Base-by-base conservation (phyloP, 1,284 basidiomycete genomes). In the Cutaneotrichosporon cavernicola region DNA sequence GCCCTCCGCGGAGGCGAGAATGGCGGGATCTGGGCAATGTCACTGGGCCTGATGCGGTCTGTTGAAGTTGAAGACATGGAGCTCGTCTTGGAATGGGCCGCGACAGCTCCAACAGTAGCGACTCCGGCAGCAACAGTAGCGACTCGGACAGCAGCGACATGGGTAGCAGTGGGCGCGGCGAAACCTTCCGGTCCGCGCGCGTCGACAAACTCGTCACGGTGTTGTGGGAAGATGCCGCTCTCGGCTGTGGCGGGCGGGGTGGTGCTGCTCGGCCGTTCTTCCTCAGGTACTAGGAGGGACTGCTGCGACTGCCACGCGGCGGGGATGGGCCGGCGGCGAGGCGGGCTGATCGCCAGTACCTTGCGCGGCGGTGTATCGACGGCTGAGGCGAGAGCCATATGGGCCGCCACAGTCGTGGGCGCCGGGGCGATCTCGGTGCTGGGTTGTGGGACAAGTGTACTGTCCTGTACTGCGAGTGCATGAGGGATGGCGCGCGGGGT, bases 221-320 rank as follows among this genome's bases (percentile, higher is more conserved):
- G 51, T 6, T 32, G 51, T 13, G 51, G 51, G 51, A 53, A 53
- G 18, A 53, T 31, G 18, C 30, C 51, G 16, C 30, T 32, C 51
- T 53, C 51, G 8, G 51, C 51, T 4, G 51, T 53, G 13, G 51
- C 51, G 2, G 51, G 51, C 9, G 51, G 51, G 16, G 51, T 53
- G 13, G 31, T 53, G 26, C 30, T 31, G 2, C 18, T 34, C 18
- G 26, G 8, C 7, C 30, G 30, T 2, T 30, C 51, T 18, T 53
- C 51, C 14, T 13, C 31, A 0, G 51, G 51, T 0, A 31, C 51
- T 5, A 30, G 13, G 49, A 50, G 49, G 49, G 22, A 50, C 22
- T 21, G 21, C 49, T 26, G 49, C 22, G 22, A 50, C 18, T 46
- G 43, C 43, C 43, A 46, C 18, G 43, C 43, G 18, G 43, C 43